Evolutionary conservation across 257 asterid genomes (phyloP).

Genomic region (Mitragyna speciosa): DNA sequence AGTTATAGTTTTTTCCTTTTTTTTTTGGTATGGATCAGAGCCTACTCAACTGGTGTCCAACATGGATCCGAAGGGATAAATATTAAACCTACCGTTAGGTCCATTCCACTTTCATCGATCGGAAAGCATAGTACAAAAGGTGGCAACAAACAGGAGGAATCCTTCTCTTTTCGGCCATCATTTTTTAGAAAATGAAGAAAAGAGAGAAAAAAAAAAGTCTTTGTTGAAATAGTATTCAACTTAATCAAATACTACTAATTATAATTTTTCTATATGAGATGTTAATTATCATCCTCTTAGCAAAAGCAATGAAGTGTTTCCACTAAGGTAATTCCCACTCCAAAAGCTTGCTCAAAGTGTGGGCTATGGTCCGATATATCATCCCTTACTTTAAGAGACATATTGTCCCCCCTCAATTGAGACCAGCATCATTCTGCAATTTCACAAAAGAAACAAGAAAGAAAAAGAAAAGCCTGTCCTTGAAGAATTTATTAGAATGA

Average conservation of each 20-base stretch:
- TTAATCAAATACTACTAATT: slow-evolving; percentile 4
- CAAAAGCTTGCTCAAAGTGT: slow-evolving; percentile 28
- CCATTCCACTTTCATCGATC: slow-evolving; percentile 11
- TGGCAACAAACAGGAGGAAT: slow-evolving; percentile 20
- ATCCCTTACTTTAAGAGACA: slow-evolving; percentile 52
- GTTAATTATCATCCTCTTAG: slow-evolving; percentile 29
- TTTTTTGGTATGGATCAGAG: not conserved
- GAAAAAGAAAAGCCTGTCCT: slow-evolving; percentile 26
- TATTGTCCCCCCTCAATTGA: slow-evolving; percentile 53
- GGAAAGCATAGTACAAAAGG: slow-evolving; percentile 12
- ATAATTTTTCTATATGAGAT: slow-evolving; percentile 12
- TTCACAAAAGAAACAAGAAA: slow-evolving; percentile 17
- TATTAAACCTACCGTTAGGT: not conserved
- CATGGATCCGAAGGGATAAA: not conserved
- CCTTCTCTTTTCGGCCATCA: slow-evolving; percentile 10
- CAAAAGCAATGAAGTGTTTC: slow-evolving; percentile 43
- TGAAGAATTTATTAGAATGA: slow-evolving; percentile 9
- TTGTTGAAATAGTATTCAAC: not conserved
- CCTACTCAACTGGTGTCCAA: not conserved
- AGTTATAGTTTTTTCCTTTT: not conserved
- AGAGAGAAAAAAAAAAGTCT: not conserved
- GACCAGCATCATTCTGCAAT: slow-evolving; percentile 46
- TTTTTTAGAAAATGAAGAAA: not conserved
- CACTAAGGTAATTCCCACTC: slow-evolving; percentile 51
- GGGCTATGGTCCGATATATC: slow-evolving; percentile 35